Conservation (phyloP, 2,329 filamentous ascomycete genomes). For the Colletotrichum tamarilloi region DNA sequence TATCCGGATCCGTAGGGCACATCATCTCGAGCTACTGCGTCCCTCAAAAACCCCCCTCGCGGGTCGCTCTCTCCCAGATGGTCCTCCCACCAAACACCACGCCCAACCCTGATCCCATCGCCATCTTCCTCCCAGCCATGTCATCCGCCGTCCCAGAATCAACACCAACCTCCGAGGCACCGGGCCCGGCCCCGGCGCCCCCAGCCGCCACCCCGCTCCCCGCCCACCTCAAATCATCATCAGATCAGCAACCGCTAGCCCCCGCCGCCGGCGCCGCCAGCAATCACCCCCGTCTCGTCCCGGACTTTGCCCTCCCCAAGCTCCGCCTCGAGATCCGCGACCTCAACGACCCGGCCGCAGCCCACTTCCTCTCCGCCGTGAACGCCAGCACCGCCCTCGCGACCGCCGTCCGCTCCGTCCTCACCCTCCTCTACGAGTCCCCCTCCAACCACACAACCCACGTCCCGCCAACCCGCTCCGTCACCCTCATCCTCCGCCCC, state of each 20-base stretch:
- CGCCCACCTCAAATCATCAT: conserved; percentile 2
- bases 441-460: conserved; percentile 53
- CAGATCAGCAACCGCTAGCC: conserved; percentile 2
- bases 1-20: neutral
- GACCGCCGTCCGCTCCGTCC: conserved; percentile 73
- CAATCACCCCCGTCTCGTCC: neutral
- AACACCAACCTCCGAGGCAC: conserved; percentile 10
- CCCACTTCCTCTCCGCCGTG: conserved; percentile 74
- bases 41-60: neutral
- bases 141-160: conserved; percentile 20
- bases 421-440: conserved; percentile 76
- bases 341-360: conserved; percentile 68
- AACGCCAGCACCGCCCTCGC: conserved; percentile 72
- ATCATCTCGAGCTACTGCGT: neutral
- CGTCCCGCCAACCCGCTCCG: conserved; percentile 77
- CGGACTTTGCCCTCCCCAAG: conserved; percentile 55
- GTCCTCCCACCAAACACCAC: conserved; percentile 31
- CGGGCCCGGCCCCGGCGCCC: conserved; percentile 6
- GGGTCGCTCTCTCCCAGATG: conserved; percentile 12
- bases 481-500: conserved; percentile 83
- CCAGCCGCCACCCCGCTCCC: conserved; percentile 31
- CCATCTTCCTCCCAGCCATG: conserved; percentile 35
- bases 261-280: conserved; percentile 13
- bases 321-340: conserved; percentile 71
- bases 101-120: conserved; percentile 23